These are phyloP conservation scores for Cladorrhinum sp. DNA, from an alignment of 2,329 filamentous ascomycete species.

Conservation along the genomic window DNA sequence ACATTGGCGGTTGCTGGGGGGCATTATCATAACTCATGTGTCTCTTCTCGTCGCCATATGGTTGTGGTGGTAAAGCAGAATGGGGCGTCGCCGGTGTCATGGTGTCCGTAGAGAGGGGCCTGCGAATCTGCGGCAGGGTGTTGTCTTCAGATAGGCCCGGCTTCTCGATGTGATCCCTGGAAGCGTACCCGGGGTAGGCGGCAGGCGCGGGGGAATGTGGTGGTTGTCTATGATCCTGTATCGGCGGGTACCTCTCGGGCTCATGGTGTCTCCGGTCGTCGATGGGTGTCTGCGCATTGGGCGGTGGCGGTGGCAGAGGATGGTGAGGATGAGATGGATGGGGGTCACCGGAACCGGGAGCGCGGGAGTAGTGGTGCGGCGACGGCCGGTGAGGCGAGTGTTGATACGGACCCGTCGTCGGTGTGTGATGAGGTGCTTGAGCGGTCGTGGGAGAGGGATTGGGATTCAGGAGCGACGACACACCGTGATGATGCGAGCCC, in stretches of 20 bases:
- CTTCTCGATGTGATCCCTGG: conserved; percentile 55
- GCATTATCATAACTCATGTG: conserved; percentile 54
- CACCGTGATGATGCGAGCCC: conserved; percentile 45
- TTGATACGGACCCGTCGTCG: conserved; percentile 39
- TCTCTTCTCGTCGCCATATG: conserved; percentile 47
- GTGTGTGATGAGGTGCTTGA: conserved; percentile 37
- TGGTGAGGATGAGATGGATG: conserved; percentile 33
- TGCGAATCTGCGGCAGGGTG: conserved; percentile 42
- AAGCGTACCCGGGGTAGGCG: conserved; percentile 39
- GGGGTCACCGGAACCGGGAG: conserved; percentile 30
- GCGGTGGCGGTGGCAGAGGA: conserved; percentile 31
- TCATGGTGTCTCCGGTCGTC: conserved; percentile 59
- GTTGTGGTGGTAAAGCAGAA: conserved; percentile 37
- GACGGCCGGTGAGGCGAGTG: conserved; percentile 30
- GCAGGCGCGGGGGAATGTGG: conserved; percentile 34
- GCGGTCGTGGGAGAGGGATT: conserved; percentile 34
- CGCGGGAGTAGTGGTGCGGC: conserved; percentile 37
- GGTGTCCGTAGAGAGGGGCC: conserved; percentile 50
- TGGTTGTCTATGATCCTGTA: conserved; percentile 51
- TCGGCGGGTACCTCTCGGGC: conserved; percentile 51
- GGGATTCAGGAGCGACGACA: conserved; percentile 46
- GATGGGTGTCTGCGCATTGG: conserved; percentile 32
- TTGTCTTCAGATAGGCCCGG: conserved; percentile 51
- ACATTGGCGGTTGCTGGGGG: conserved; percentile 40
- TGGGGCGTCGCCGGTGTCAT: conserved; percentile 36